Conservation (phyloP, 768 basidiomycete genomes). For the Mycena sanguinolenta region DNA sequence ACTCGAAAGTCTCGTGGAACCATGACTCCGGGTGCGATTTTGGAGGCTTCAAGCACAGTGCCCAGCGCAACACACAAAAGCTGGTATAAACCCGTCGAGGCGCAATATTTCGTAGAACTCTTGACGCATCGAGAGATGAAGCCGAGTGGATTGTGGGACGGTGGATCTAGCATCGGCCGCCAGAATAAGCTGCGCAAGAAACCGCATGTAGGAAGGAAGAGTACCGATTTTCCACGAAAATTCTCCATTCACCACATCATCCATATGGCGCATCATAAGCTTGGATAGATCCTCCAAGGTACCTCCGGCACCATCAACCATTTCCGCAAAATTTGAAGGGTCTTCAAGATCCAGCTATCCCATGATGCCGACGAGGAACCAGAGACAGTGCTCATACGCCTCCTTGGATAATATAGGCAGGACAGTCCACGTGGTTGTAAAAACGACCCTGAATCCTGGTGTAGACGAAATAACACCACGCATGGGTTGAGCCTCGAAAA, state of each 20-base stretch:
- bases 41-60: constrained; percentile 8
- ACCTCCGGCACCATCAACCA: constrained; percentile 13
- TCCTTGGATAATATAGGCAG: not conserved
- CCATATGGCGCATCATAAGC: constrained; percentile 1
- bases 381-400: not conserved
- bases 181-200: constrained; percentile 1
- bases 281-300: constrained; percentile 9
- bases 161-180: constrained; percentile 2
- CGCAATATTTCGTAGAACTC: constrained; percentile 11
- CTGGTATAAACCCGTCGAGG: constrained; percentile 1
- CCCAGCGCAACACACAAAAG: constrained; percentile 12
- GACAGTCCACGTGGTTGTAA: not conserved
- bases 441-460: constrained; percentile 2
- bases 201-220: not conserved
- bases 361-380: constrained; percentile 5
- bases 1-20: constrained; percentile 2
- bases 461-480: constrained; percentile 5
- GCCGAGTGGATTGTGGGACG: not conserved
- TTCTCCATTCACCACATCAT: not conserved
- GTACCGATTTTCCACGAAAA: constrained; percentile 5
- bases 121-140: constrained; percentile 2
- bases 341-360: constrained; percentile 1
- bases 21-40: not conserved
- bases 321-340: constrained; percentile 13
- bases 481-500: constrained; percentile 9